Evolutionary conservation across 2,329 filamentous ascomycete genomes (phyloP), one percentile per base, ranked within the genome.

Genomic region (Monosporascus sp.): DNA sequence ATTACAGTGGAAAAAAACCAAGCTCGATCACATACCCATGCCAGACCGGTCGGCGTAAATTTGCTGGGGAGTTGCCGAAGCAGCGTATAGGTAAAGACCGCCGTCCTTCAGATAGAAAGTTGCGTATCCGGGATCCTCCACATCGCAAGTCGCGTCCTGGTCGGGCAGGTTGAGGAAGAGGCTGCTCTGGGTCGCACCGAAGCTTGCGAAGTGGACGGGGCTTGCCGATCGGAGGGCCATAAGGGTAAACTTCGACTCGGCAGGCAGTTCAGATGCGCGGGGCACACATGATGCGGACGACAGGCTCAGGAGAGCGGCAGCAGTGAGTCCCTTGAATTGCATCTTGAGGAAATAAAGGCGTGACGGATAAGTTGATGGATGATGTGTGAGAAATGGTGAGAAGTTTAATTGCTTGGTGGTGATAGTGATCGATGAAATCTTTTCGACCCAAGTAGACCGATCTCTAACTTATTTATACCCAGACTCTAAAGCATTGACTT

Each of bases 11-110:
- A 5, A 31, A 31, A 31, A 31, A 4, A 31, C 11, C 27, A 31
- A n/a, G 7, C 27, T 7, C 24, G 50, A 36, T 24, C 22, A 61
- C 74, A 43, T 76, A 76, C 79, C 81, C 80, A 83, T 83, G 62
- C 80, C 81, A 46, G 78, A 82, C 45, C 77, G 76, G 66, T 85
- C 81, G 41, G 76, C 76, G 57, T 63, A 84, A 49, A 80, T 54
- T 60, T 77, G 68, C 70, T 85, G 82, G 3, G 69, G 67, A 45
- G 68, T 70, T 5, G 67, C 70, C 22, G 69, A 68, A 26, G 62
- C 58, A 36, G 72, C 73, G 67, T 76, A 82, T 34, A 86, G 74
- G 64, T 66, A 76, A 27, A 83, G 73, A 45, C 71, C 70, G 47
- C 70, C 71, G 46, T 78, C 69, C 41, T 72, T 50, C 59, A 84